phyloP scores from a whole-genome alignment of 2,329 filamentous ascomycete genomes.

The Aspergillus luchuensis region DNA sequence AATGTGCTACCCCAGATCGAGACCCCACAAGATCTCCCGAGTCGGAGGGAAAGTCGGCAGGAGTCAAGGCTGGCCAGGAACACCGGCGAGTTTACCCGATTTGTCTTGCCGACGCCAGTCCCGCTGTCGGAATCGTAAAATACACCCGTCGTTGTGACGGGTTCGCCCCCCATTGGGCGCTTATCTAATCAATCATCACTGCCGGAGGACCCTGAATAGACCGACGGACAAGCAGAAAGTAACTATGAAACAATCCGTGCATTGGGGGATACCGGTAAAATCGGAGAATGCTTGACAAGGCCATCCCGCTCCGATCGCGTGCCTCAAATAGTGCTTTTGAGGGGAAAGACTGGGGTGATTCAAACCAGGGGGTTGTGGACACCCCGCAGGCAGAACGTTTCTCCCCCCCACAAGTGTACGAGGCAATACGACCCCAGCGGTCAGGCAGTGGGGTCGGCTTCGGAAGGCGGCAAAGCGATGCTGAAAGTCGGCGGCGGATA shows the following conservation, averaged over 20 bases:
- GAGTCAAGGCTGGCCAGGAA: background rate
- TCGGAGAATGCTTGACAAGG: background rate
- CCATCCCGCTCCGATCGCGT: background rate
- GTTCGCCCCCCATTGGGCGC: background rate
- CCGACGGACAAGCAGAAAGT: too few relatives aligned
- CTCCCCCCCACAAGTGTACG: slow-evolving; percentile 3
- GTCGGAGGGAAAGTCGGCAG: background rate
- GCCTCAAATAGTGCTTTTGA: background rate
- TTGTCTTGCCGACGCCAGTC: slow-evolving; percentile 9
- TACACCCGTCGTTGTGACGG: slow-evolving; percentile 5
- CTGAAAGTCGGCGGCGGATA: slow-evolving; percentile 4
- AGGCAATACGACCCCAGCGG: background rate
- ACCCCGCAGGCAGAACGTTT: slow-evolving; percentile 9
- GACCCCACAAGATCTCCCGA: slow-evolving; percentile 3
- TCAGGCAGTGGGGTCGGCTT: slow-evolving; percentile 22
- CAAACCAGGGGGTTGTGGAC: background rate
- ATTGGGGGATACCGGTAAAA: background rate
- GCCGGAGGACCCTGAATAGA: background rate
- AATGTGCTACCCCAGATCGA: slow-evolving; percentile 1
- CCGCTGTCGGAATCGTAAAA: slow-evolving; percentile 15
- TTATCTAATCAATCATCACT: background rate
- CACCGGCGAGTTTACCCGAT: slow-evolving; percentile 5
- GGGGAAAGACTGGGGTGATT: background rate
- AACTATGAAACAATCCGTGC: too few relatives aligned
- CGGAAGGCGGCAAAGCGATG: slow-evolving; percentile 26